A percentile compares a stretch with the other conserved stretches of the same genome.
Evolutionary conservation across 2,329 filamentous ascomycete species (phyloP).

Genomic region (Sporothrix dimorphospora): DNA sequence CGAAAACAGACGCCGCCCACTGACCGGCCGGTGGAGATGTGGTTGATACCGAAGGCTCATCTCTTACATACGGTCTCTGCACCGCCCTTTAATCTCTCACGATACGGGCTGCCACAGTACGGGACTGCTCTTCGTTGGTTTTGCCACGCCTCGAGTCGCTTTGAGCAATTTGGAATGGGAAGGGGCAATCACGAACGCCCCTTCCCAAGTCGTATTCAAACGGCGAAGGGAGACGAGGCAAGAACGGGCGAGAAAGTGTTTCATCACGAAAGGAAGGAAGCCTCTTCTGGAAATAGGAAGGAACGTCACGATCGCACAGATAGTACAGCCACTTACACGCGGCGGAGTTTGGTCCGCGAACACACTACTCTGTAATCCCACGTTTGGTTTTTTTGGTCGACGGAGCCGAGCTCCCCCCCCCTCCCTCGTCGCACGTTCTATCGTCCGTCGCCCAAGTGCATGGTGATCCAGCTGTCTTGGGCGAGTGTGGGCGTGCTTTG

Average conservation of each 20-base stretch:
- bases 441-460: not conserved
- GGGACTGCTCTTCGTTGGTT: too few species aligned
- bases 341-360: not conserved
- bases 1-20: not conserved
- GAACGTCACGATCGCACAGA: not conserved
- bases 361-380: not conserved
- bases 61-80: not conserved
- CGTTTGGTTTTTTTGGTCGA: not conserved
- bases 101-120: conserved; percentile 6
- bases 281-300: not conserved
- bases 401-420: not conserved
- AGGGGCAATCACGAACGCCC: not conserved
- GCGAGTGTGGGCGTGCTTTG: not conserved
- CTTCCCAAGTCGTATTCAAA: not conserved
- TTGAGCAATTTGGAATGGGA: not conserved
- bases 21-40: not conserved
- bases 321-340: not conserved
- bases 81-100: conserved; percentile 16
- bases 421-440: not conserved
- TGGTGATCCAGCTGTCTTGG: not conserved
- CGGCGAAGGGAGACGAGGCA: not conserved
- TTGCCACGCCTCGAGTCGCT: not conserved
- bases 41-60: not conserved
- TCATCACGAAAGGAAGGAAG: too few species aligned
- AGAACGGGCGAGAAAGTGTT: not conserved